Evolutionary conservation across 1,284 basidiomycete genomes (phyloP).

Genomic region (Boletus mariae): DNA sequence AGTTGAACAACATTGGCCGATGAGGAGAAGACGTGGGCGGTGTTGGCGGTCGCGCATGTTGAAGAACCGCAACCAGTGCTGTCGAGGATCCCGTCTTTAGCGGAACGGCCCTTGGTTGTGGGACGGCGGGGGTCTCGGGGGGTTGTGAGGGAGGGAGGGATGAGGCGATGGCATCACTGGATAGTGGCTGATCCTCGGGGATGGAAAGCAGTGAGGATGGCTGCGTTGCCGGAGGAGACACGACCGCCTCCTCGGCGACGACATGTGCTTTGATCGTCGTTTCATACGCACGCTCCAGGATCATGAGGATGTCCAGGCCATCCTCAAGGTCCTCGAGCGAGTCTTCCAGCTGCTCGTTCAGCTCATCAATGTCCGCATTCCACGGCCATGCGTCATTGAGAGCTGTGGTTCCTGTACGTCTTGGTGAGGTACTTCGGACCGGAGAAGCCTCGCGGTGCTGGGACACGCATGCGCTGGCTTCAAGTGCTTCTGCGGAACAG

Average conservation of each 20-base stretch:
- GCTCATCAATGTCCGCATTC: conserved; percentile 40
- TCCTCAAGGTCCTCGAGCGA: conserved; percentile 60
- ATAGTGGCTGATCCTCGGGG: conserved; percentile 24
- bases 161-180: background rate
- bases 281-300: conserved; percentile 65
- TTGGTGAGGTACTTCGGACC: conserved; percentile 28
- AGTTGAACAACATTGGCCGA: conserved; percentile 25
- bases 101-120: conserved; percentile 34
- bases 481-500: conserved; percentile 50
- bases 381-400: conserved; percentile 28
- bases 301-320: conserved; percentile 62
- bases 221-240: conserved; percentile 7
- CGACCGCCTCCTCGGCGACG: conserved; percentile 25
- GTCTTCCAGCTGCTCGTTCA: conserved; percentile 45
- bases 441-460: conserved; percentile 25
- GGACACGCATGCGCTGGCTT: conserved; percentile 31
- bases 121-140: conserved; percentile 10
- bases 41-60: conserved; percentile 38
- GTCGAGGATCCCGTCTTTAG: conserved; percentile 65
- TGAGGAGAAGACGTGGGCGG: conserved; percentile 16
- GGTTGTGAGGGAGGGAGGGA: conserved; percentile 7
- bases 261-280: conserved; percentile 60
- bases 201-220: conserved; percentile 19
- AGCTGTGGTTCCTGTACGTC: conserved; percentile 24
- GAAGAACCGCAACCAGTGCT: conserved; percentile 62